These are phyloP conservation scores for Mariannaea sp. DNA, from an alignment of 2,329 filamentous ascomycete genomes.

Conservation along the genomic window DNA sequence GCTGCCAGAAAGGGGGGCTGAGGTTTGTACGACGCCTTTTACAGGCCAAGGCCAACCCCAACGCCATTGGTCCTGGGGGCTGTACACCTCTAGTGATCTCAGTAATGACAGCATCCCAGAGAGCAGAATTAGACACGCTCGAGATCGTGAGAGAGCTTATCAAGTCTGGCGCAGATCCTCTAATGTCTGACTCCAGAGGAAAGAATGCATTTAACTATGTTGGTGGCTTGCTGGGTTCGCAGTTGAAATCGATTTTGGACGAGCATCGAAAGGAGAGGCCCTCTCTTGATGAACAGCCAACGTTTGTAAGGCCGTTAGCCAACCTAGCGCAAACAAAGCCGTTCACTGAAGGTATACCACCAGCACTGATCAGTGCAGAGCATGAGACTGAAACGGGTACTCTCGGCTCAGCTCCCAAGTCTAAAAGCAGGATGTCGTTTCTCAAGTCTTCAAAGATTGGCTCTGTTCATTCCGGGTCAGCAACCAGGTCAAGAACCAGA, in stretches of 20 bases:
- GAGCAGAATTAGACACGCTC: background rate
- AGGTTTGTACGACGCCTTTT: slow-evolving; percentile 1
- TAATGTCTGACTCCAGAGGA: background rate
- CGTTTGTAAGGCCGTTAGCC: too few species aligned
- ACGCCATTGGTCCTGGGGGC: background rate
- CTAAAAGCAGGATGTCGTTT: too few species aligned
- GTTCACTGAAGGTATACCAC: too few species aligned
- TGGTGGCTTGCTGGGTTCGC: background rate
- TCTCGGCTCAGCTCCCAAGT: too few species aligned
- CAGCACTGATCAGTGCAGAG: too few species aligned
- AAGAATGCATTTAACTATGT: background rate
- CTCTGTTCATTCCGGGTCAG: too few species aligned
- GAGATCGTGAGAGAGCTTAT: slow-evolving; percentile 2
- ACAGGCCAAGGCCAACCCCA: background rate
- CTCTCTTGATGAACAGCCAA: background rate
- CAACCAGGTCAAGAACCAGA: too few species aligned
- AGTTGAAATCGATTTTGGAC: background rate
- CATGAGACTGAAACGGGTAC: too few species aligned
- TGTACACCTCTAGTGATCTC: background rate
- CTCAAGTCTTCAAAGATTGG: too few species aligned
- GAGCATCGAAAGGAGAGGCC: background rate
- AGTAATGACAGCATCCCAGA: slow-evolving; percentile 7
- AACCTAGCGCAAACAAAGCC: too few species aligned
- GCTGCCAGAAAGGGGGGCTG: background rate
- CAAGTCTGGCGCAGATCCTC: background rate